Percentiles rank a stretch among this genome's conserved stretches.
Evolutionary conservation across 225 moss, liverwort and hornwort genomes (phyloP).

Genomic region (Pseudoscleropodium purum): DNA sequence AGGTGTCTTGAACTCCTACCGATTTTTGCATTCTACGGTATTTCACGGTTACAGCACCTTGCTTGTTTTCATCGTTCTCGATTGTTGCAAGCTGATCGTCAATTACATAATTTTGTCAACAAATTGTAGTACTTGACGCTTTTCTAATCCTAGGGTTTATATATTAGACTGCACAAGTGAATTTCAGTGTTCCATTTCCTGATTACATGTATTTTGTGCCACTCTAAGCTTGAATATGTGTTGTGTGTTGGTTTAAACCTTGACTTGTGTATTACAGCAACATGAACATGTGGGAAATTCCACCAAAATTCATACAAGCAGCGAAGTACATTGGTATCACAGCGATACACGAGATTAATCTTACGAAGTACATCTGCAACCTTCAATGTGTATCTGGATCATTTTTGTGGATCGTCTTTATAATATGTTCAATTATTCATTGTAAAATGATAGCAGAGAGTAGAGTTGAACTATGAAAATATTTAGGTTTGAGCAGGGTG

Average conservation of each 20-base stretch:
- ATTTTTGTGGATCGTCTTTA: background rate
- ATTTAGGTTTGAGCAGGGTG: background rate
- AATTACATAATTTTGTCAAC: background rate
- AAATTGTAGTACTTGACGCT: background rate
- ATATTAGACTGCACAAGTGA: background rate
- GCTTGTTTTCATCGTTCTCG: background rate
- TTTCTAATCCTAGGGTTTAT: background rate
- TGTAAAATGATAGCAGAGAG: background rate
- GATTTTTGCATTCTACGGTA: background rate
- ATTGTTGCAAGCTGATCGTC: background rate
- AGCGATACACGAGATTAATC: conserved; percentile 43
- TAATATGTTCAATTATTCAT: background rate
- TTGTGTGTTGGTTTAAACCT: background rate
- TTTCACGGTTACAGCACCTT: background rate
- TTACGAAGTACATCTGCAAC: conserved; percentile 30
- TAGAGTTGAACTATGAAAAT: background rate
- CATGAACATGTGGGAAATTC: conserved; percentile 56
- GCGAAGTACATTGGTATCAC: conserved; percentile 45
- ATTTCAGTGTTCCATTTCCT: background rate
- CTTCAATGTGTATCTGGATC: background rate
- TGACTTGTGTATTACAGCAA: conserved; percentile 13
- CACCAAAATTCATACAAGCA: conserved; percentile 25
- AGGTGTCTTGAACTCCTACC: conserved; percentile 11
- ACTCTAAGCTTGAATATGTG: background rate
- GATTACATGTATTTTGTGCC: background rate